Evolutionary conservation across 1,139 yeast species (phyloP).

Genomic region (Candida gigantensis): DNA sequence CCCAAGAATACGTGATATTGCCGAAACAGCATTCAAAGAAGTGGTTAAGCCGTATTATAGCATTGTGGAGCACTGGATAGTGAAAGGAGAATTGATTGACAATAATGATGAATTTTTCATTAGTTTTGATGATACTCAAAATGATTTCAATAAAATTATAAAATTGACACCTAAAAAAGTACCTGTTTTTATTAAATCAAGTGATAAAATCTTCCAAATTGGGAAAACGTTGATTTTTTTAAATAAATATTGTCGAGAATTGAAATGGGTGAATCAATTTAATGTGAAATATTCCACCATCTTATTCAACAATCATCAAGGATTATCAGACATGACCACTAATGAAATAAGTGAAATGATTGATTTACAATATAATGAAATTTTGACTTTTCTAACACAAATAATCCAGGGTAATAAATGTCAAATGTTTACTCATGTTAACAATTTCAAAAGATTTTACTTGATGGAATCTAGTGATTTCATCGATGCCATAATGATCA

Average conservation of each 20-base stretch:
- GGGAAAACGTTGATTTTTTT: conserved; percentile 80
- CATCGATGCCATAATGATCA: conserved; percentile 60
- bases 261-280: conserved; percentile 42
- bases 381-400: conserved; percentile 53
- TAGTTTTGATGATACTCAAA: conserved; percentile 29
- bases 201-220: conserved; percentile 63
- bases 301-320: conserved; percentile 28
- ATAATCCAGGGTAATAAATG: conserved; percentile 51
- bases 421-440: conserved; percentile 53
- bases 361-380: conserved; percentile 55
- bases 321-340: conserved; percentile 34
- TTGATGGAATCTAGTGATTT: conserved; percentile 80
- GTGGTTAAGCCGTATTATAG: conserved; percentile 64
- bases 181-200: conserved; percentile 56
- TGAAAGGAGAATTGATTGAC: conserved; percentile 60
- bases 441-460: conserved; percentile 64
- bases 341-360: conserved; percentile 36
- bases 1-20: conserved; percentile 41
- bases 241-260: conserved; percentile 56
- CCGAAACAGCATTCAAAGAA: conserved; percentile 47
- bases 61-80: conserved; percentile 65
- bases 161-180: conserved; percentile 40
- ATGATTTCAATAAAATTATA: conserved; percentile 40
- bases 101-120: conserved; percentile 75
- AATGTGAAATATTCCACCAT: conserved; percentile 37